These are phyloP conservation scores for Colletotrichum echinochloae DNA, from an alignment of 2,329 filamentous ascomycete genomes.

Conservation along the genomic window DNA sequence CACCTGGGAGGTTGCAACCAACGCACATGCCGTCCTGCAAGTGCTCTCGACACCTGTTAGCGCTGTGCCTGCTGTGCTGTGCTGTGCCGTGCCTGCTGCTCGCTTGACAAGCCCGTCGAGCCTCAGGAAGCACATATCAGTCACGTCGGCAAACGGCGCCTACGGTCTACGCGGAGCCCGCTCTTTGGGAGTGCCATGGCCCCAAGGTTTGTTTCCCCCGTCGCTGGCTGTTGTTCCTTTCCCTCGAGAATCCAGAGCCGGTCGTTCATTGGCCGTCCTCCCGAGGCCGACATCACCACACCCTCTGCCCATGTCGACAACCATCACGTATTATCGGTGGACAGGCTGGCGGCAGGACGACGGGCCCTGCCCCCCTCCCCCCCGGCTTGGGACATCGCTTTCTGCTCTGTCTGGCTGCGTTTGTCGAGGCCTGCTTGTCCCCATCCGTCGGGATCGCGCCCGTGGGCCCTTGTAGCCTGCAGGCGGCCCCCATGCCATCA, in stretches of 20 bases:
- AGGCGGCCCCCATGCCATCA: conserved; percentile 30
- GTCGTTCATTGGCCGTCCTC: conserved; percentile 18
- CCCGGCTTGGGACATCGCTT: conserved; percentile 2
- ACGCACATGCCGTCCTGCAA: conserved; percentile 22
- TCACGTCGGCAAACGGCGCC: conserved; percentile 24
- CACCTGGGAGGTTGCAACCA: conserved; percentile 30
- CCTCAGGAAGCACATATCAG: not conserved
- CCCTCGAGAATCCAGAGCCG: not conserved
- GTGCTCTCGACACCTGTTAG: conserved; percentile 22
- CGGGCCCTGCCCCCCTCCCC: conserved; percentile 13
- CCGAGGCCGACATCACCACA: conserved; percentile 29
- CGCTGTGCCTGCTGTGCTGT: conserved; percentile 1
- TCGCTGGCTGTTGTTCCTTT: not conserved
- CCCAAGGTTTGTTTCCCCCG: not conserved
- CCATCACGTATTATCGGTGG: conserved; percentile 10
- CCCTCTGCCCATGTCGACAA: conserved; percentile 22
- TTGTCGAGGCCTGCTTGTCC: not conserved
- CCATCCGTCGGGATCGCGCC: conserved; percentile 27
- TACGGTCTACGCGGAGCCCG: not conserved
- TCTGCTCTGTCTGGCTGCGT: conserved; percentile 22
- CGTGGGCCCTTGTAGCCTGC: conserved; percentile 18
- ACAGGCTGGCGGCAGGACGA: conserved; percentile 29
- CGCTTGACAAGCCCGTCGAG: not conserved
- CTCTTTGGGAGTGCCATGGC: not conserved
- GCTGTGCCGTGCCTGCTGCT: not conserved